Evolutionary conservation across 2,329 filamentous ascomycete genomes (phyloP).

Genomic region (Pseudocercospora crystallina): DNA sequence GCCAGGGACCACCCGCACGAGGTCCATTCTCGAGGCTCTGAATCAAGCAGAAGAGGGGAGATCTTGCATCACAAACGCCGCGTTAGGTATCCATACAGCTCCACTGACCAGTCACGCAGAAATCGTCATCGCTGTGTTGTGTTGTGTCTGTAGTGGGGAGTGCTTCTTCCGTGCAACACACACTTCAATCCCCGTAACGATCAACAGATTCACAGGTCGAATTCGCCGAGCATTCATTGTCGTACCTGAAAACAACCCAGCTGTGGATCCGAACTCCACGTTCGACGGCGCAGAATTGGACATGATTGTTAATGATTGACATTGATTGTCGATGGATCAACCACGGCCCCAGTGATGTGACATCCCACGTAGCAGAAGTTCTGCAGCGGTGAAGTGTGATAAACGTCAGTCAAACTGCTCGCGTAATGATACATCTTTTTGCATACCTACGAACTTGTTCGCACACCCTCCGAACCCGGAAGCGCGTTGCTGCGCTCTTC

Average conservation of each 20-base stretch:
- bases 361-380: too few species aligned
- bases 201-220: conserved; percentile 13
- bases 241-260: conserved; percentile 11
- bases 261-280: neutral
- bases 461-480: too few species aligned
- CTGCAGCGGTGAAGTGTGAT: too few species aligned
- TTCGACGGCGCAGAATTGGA: neutral
- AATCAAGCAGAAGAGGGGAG: conserved; percentile 3
- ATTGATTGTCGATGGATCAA: neutral
- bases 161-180: neutral
- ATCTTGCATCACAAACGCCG: neutral
- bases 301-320: conserved; percentile 4
- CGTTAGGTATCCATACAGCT: conserved; percentile 4
- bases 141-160: conserved; percentile 1
- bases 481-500: too few species aligned
- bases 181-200: conserved; percentile 6
- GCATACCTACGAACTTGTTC: too few species aligned
- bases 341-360: too few species aligned
- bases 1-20: neutral
- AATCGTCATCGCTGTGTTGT: neutral
- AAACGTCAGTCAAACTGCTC: too few species aligned
- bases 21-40: neutral
- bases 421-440: too few species aligned
- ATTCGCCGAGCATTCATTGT: neutral
- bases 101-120: conserved; percentile 1